phyloP scores from a whole-genome alignment of 2,329 filamentous ascomycete genomes.

The Aspergillus unguis region DNA sequence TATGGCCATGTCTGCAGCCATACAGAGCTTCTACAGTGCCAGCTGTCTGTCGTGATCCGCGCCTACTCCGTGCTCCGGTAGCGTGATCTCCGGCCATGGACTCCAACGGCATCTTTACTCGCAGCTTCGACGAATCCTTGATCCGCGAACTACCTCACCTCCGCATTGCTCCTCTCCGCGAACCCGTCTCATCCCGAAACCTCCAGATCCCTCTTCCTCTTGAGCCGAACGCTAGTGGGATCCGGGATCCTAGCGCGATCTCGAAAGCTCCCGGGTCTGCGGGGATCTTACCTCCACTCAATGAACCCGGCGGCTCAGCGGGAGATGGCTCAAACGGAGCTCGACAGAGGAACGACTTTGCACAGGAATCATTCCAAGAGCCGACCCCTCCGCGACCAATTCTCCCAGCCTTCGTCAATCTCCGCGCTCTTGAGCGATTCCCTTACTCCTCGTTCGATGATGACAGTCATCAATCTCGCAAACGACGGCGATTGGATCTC shows the following conservation, averaged over 20 bases:
- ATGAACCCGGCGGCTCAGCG: constrained; percentile 30
- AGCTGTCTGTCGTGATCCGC: constrained; percentile 12
- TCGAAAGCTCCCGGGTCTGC: constrained; percentile 26
- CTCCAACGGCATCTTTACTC: constrained; percentile 27
- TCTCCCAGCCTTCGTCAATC: constrained; percentile 47
- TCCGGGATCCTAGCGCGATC: constrained; percentile 29
- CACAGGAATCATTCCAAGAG: constrained; percentile 32
- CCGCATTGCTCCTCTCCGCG: constrained; percentile 48
- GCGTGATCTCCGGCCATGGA: constrained; percentile 28
- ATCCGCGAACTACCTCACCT: constrained; percentile 44
- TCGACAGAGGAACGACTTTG: constrained; percentile 35
- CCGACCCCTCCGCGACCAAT: constrained; percentile 39
- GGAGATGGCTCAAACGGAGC: constrained; percentile 36
- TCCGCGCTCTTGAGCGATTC: constrained; percentile 46
- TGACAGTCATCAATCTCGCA: constrained; percentile 36
- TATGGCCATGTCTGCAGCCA: not conserved
- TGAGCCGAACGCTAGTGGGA: constrained; percentile 42
- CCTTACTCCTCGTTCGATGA: constrained; percentile 42
- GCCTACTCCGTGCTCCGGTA: constrained; percentile 7
- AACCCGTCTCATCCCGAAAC: constrained; percentile 42
- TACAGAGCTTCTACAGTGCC: constrained; percentile 1
- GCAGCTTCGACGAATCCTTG: constrained; percentile 41
- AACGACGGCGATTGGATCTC: constrained; percentile 43
- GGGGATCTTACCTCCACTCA: constrained; percentile 34
- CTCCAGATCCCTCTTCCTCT: constrained; percentile 44